Percentiles rank a stretch among this genome's conserved stretches.
phyloP scores from a whole-genome alignment of 1,139 yeast genomes.

The Tardiomyces digboiensis region DNA sequence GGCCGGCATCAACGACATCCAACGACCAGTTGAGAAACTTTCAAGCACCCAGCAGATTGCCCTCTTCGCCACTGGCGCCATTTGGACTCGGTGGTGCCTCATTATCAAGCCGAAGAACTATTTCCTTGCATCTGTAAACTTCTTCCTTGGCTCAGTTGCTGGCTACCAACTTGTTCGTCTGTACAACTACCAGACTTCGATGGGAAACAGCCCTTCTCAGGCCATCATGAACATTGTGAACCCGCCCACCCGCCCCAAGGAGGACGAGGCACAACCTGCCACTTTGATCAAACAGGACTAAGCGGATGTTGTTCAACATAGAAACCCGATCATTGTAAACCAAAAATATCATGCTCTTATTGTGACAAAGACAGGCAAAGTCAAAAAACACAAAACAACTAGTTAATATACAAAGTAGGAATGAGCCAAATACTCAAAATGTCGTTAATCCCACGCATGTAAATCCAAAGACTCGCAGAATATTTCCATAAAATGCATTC shows the following conservation, averaged over 20 bases:
- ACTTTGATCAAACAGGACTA: neutral
- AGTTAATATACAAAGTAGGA: too few relatives aligned
- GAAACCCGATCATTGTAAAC: too few relatives aligned
- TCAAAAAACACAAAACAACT: too few relatives aligned
- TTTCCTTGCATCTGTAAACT: slow-evolving; percentile 85
- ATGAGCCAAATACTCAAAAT: too few relatives aligned
- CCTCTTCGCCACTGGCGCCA: slow-evolving; percentile 81
- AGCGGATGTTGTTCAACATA: too few relatives aligned
- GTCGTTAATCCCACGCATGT: too few relatives aligned
- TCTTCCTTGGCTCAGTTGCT: slow-evolving; percentile 87
- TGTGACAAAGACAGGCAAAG: too few relatives aligned
- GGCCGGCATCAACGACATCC: slow-evolving; percentile 82
- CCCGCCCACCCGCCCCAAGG: neutral
- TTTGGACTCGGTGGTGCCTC: slow-evolving; percentile 99
- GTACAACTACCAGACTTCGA: slow-evolving; percentile 44
- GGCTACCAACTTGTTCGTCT: slow-evolving; percentile 75
- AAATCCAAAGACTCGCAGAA: too few relatives aligned
- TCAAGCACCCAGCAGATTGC: slow-evolving; percentile 93
- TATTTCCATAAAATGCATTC: too few relatives aligned
- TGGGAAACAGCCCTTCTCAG: slow-evolving; percentile 43
- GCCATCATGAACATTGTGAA: slow-evolving; percentile 19
- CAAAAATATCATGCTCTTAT: neutral
- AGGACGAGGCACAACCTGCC: neutral
- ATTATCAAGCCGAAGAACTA: slow-evolving; percentile 85
- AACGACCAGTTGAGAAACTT: slow-evolving; percentile 85